Evolutionary conservation across 345 rosid species (phyloP).

Genomic region (Luvunga scandens): DNA sequence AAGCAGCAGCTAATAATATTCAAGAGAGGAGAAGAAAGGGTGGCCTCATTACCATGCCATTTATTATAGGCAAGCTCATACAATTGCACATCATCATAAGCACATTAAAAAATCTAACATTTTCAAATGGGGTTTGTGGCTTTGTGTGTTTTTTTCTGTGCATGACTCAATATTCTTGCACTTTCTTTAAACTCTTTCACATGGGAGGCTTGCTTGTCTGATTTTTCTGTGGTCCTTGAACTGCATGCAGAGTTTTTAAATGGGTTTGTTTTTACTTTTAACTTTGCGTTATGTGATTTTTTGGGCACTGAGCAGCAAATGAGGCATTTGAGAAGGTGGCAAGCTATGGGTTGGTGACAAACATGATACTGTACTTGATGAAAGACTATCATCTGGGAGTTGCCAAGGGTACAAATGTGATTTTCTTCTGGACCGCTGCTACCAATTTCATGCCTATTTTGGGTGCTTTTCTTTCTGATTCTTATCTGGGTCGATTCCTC

Average conservation of each 20-base stretch:
- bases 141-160: not conserved
- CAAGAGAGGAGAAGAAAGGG: slow-evolving; percentile 42
- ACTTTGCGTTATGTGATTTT: not conserved
- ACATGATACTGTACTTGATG: slow-evolving; percentile 67
- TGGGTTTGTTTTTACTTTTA: not conserved
- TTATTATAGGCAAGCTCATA: slow-evolving; percentile 54
- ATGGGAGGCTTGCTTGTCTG: not conserved
- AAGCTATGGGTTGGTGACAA: slow-evolving; percentile 65
- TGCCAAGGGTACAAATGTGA: slow-evolving; percentile 55
- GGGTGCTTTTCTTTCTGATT: slow-evolving; percentile 77
- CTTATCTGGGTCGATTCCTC: slow-evolving; percentile 68
- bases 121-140: not conserved
- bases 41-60: slow-evolving; percentile 76
- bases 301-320: slow-evolving; percentile 40
- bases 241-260: not conserved
- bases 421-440: slow-evolving; percentile 70
- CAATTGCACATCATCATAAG: not conserved
- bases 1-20: not conserved
- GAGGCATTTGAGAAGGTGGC: slow-evolving; percentile 86
- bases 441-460: slow-evolving; percentile 55
- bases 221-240: not conserved
- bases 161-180: not conserved
- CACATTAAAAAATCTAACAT: not conserved
- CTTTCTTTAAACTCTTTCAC: not conserved
- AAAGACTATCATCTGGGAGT: slow-evolving; percentile 49